Evolutionary conservation across 1,284 basidiomycete genomes (phyloP).

Genomic region (Boletus nobilissimus): DNA sequence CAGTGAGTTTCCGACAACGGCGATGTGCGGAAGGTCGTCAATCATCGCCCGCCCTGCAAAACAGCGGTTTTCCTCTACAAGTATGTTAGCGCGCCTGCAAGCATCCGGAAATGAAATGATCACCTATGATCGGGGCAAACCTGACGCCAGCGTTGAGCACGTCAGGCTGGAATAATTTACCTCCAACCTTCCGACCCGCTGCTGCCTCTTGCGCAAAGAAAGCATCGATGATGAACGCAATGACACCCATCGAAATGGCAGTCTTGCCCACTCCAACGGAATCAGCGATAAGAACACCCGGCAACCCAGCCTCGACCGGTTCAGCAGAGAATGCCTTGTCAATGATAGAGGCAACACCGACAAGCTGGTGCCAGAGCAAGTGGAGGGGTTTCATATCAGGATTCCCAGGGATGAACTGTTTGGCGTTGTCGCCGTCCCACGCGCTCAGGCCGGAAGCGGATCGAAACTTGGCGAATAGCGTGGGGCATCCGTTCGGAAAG

Average conservation of each 20-base stretch:
- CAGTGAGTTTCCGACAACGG: constrained; percentile 19
- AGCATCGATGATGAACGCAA: constrained; percentile 19
- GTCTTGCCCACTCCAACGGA: constrained; percentile 25
- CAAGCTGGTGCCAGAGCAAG: constrained; percentile 28
- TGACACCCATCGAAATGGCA: constrained; percentile 16
- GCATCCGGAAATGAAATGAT: background rate
- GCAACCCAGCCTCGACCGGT: background rate
- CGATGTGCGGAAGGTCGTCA: constrained; percentile 16
- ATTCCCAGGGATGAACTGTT: constrained; percentile 12
- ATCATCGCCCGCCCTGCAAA: constrained; percentile 8
- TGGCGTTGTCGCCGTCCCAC: constrained; percentile 4
- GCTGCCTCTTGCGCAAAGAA: constrained; percentile 15
- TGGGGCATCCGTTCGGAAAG: constrained; percentile 8
- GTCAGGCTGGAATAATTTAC: background rate
- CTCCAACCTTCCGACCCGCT: constrained; percentile 3
- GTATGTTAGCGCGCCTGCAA: background rate
- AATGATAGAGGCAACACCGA: constrained; percentile 12
- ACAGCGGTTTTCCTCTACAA: constrained; percentile 3
- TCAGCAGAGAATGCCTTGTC: constrained; percentile 4
- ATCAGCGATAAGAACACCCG: constrained; percentile 14
- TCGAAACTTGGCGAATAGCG: constrained; percentile 15
- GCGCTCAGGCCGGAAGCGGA: constrained; percentile 15
- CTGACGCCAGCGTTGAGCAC: background rate
- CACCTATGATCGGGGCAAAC: constrained; percentile 23
- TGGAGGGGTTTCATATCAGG: constrained; percentile 16